Evolutionary conservation across 192 early-diverging fungal genomes (phyloP).

Genomic region (Entomortierella lignicola): DNA sequence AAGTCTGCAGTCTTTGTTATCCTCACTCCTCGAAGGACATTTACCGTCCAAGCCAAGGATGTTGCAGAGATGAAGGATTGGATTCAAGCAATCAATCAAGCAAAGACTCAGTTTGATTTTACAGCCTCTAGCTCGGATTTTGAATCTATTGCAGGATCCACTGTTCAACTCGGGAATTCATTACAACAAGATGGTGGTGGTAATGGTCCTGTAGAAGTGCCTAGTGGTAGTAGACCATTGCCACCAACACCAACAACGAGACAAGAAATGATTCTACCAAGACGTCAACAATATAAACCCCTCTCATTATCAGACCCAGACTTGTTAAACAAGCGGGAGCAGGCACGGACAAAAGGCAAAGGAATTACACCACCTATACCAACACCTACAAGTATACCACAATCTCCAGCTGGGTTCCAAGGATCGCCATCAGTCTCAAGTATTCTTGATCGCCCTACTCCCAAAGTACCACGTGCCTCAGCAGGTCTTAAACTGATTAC

Average conservation of each 20-base stretch:
- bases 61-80: conserved; percentile 73
- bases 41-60: conserved; percentile 71
- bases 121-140: conserved; percentile 41
- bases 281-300: background rate
- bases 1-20: conserved; percentile 77
- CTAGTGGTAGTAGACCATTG: too few species aligned
- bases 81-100: conserved; percentile 57
- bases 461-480: background rate
- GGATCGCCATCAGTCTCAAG: background rate
- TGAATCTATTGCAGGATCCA: conserved; percentile 38
- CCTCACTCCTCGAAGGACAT: conserved; percentile 77
- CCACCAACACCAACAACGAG: background rate
- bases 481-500: conserved; percentile 29
- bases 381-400: background rate
- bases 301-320: conserved; percentile 27
- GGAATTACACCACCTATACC: background rate
- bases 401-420: background rate
- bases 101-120: conserved; percentile 47
- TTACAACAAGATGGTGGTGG: background rate
- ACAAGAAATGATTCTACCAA: conserved; percentile 15
- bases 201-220: too few species aligned
- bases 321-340: conserved; percentile 8
- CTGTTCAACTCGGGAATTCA: conserved; percentile 15
- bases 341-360: conserved; percentile 1
- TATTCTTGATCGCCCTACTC: conserved; percentile 6